These are phyloP conservation scores for Pseudonectria foliicola DNA, from an alignment of 2,329 filamentous ascomycete species.

Conservation along the genomic window DNA sequence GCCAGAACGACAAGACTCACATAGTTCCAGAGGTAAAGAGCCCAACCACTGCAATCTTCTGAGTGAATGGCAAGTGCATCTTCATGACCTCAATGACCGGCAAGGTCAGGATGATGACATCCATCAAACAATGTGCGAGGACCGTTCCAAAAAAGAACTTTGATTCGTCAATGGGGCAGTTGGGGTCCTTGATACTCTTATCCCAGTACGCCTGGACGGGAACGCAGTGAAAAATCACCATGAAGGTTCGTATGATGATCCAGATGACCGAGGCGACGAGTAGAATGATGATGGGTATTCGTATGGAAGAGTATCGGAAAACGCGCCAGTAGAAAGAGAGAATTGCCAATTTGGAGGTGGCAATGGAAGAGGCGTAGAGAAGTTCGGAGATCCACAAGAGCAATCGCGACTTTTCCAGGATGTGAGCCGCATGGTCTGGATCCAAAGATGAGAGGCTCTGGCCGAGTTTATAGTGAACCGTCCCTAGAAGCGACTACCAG, in stretches of 20 bases:
- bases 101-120: constrained; percentile 23
- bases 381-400: constrained; percentile 18
- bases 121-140: constrained; percentile 23
- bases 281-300: constrained; percentile 20
- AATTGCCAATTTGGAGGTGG: constrained; percentile 21
- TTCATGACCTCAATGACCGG: constrained; percentile 25
- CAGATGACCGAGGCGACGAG: constrained; percentile 16
- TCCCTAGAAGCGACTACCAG: too few species aligned
- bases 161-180: constrained; percentile 18
- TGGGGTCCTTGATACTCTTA: constrained; percentile 3
- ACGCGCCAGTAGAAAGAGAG: constrained; percentile 26
- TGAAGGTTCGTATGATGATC: constrained; percentile 22
- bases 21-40: constrained; percentile 26
- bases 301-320: constrained; percentile 20
- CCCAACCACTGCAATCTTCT: constrained; percentile 21
- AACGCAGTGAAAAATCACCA: constrained; percentile 24
- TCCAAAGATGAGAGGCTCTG: too few species aligned
- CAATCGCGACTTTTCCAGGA: not conserved
- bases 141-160: constrained; percentile 28
- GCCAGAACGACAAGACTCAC: constrained; percentile 14
- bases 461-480: too few species aligned
- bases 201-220: constrained; percentile 25
- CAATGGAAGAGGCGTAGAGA: constrained; percentile 21
- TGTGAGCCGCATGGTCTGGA: too few species aligned
- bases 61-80: constrained; percentile 19